Percentiles rank a stretch among this genome's conserved stretches.
phyloP scores from a whole-genome alignment of 1,284 basidiomycete genomes.

The Sanghuangporus weigelae region DNA sequence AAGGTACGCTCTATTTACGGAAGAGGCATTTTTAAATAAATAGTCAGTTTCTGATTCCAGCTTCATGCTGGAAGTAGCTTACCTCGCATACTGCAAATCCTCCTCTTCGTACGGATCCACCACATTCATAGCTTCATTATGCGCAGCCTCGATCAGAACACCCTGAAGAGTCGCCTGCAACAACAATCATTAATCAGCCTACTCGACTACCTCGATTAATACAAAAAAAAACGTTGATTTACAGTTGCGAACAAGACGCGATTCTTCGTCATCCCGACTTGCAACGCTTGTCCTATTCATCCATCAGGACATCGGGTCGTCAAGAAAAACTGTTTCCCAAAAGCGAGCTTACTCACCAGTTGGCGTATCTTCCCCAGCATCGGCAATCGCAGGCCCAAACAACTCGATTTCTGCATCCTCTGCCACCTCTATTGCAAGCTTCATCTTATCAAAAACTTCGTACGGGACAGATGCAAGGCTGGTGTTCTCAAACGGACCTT shows the following conservation, averaged over 20 bases:
- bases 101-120: slow-evolving; percentile 4
- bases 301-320: neutral
- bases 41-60: neutral
- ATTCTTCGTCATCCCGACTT: slow-evolving; percentile 13
- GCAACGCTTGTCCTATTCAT: slow-evolving; percentile 6
- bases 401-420: slow-evolving; percentile 16
- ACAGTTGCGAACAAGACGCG: slow-evolving; percentile 14
- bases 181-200: neutral
- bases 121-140: neutral
- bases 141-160: slow-evolving; percentile 9
- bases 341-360: neutral
- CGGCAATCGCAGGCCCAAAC: slow-evolving; percentile 10
- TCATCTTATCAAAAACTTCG: slow-evolving; percentile 10
- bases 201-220: neutral
- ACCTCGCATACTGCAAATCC: neutral
- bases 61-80: neutral
- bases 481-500: slow-evolving; percentile 9
- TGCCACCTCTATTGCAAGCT: slow-evolving; percentile 1
- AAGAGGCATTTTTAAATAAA: neutral
- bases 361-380: neutral
- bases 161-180: slow-evolving; percentile 8
- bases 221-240: neutral
- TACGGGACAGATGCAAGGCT: slow-evolving; percentile 8
- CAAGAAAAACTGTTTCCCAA: too few species aligned
- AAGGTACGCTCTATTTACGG: slow-evolving; percentile 2